A percentile compares a stretch with the other conserved stretches of the same genome.
Evolutionary conservation across 1,284 basidiomycete species (phyloP).

Genomic region (Pseudozyma pruni): DNA sequence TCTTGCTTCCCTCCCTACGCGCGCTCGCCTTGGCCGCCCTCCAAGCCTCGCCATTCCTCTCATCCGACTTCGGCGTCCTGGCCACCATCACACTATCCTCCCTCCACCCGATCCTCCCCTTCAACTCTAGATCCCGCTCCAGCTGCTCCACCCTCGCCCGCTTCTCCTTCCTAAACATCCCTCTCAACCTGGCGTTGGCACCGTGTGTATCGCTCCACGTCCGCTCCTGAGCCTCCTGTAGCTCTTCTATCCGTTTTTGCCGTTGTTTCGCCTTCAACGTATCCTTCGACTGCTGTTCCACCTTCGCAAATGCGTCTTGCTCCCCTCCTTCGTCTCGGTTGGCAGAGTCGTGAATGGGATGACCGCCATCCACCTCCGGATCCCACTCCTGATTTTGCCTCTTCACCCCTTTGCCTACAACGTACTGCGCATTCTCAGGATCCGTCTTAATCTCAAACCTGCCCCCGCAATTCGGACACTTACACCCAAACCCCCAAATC

Average conservation of each 20-base stretch:
- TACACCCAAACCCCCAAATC: constrained; percentile 93
- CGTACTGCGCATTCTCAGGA: constrained; percentile 93
- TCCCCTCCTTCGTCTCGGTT: constrained; percentile 72
- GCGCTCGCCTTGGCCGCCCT: neutral
- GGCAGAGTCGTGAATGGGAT: constrained; percentile 88
- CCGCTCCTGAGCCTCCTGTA: constrained; percentile 79
- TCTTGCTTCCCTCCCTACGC: neutral
- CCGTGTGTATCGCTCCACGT: constrained; percentile 85
- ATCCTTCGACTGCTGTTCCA: constrained; percentile 86
- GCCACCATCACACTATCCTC: constrained; percentile 14
- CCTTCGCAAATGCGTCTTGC: constrained; percentile 81
- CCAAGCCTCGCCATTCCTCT: neutral
- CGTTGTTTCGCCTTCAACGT: constrained; percentile 77
- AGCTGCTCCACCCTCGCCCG: constrained; percentile 77
- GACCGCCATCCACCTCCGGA: constrained; percentile 92
- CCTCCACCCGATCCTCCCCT: constrained; percentile 69
- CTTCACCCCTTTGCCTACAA: constrained; percentile 87
- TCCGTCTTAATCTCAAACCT: constrained; percentile 99
- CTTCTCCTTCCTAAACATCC: constrained; percentile 85
- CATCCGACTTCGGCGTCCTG: neutral
- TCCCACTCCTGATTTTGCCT: constrained; percentile 96
- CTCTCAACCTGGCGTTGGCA: constrained; percentile 79
- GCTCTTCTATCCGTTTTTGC: constrained; percentile 79
- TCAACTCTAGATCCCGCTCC: constrained; percentile 76
- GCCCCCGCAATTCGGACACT: constrained; percentile 90